Evolutionary conservation across 202 grass and related monocot genomes (phyloP), one percentile per base, ranked within the genome.

Genomic region (Musa balbisiana): DNA sequence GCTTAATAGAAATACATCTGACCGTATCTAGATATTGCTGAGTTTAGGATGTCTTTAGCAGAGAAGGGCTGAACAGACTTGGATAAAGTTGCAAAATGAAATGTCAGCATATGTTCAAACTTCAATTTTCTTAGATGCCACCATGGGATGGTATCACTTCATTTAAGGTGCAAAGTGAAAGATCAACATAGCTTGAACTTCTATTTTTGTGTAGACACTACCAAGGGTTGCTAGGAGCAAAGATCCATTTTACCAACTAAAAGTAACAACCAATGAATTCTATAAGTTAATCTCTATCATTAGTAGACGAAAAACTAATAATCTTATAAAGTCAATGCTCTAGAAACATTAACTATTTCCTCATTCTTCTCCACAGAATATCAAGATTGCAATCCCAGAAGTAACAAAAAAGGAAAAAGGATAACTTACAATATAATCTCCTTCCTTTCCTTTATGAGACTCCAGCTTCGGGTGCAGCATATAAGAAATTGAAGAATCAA

Each of bases 401-500:
- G 52, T 75, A 79, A 52, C 64, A 74, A 74, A 80, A 71, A 83
- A 76, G 11, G 77, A 15, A 86, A 73, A 77, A 15, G n/a, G 52
- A 24, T 68, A 66, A 79, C 94, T 92, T 79, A 98, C 94, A 77
- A 73, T 86, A 64, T 83, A 89, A 73, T 85, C 71, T 75, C 84
- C 83, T 67, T 81, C 86, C 72, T 74, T 84, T 62, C 94, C 87
- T 74, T 69, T 94, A 43, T 81, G 83, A 71, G 85, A 83, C 29
- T 80, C 87, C 29, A 60, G 43, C 73, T 88, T 98, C 71, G 85
- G 83, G 73, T 58, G 67, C 26, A 76, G 27, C 21, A 74, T 85
- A 72, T 92, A 98, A 71, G 79, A 93, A 27, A 98, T 78, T 62
- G 90, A 83, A 53, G 82, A 79, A 85, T 94, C 89, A 73, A 98